Evolutionary conservation across 352 stramenopile genomes (phyloP).

Genomic region (Globisporangium okanoganense): DNA sequence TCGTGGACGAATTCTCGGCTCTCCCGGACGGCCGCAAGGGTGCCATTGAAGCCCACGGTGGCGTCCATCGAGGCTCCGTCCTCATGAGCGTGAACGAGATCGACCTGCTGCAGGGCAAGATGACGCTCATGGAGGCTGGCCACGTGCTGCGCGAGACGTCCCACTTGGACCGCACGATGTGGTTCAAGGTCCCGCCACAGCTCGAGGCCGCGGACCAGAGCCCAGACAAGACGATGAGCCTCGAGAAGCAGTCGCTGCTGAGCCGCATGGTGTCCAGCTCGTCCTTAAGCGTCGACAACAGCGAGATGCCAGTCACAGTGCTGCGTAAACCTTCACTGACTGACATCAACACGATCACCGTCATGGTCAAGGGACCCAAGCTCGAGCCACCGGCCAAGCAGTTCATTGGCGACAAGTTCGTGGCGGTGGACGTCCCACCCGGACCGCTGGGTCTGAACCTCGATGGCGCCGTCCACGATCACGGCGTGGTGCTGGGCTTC

Average conservation of each 20-base stretch:
- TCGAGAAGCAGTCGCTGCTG: conserved; percentile 10
- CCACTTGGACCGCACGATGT: conserved; percentile 30
- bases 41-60: conserved; percentile 41
- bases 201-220: not conserved
- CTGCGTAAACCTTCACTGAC: conserved; percentile 9
- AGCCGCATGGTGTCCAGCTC: not conserved
- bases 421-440: conserved; percentile 41
- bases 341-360: conserved; percentile 12
- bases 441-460: conserved; percentile 68
- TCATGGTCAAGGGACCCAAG: conserved; percentile 6
- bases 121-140: conserved; percentile 40
- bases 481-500: conserved; percentile 66
- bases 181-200: conserved; percentile 36
- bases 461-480: conserved; percentile 38
- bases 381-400: not conserved
- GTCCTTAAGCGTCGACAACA: conserved; percentile 7
- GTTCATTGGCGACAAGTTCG: conserved; percentile 6
- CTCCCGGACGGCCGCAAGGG: conserved; percentile 32
- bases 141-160: conserved; percentile 48
- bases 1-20: conserved; percentile 55
- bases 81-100: conserved; percentile 61
- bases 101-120: conserved; percentile 33
- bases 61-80: conserved; percentile 37
- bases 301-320: not conserved
- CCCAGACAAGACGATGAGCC: not conserved